Evolutionary conservation across 2,329 filamentous ascomycete genomes (phyloP), one percentile per base, ranked within the genome.

Genomic region (Diaporthe citriasiana): DNA sequence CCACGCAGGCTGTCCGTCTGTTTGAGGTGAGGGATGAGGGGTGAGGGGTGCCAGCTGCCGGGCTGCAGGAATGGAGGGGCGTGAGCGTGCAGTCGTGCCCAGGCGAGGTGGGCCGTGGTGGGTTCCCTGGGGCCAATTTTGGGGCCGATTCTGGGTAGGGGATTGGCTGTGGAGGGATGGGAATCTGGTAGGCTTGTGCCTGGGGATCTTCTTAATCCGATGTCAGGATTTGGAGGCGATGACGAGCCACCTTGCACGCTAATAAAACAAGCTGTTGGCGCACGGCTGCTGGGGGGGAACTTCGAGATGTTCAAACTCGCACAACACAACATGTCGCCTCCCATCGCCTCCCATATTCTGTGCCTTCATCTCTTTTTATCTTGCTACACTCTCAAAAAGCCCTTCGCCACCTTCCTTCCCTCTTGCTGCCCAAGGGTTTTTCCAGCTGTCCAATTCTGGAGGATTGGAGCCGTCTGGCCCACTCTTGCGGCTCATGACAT

Each of bases 11-110:
- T 38, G 56, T 30, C n/a, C 22, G 33, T 2, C 30, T n/a, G 35
- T 12, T 13, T 42, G 56, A 17, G 15, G 8, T 1, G 15, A 19
- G 15, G 15, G 17, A 35, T 1, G 42, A 13, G 25, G 15, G 38
- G 40, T 47, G 59, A 47, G 59, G 56, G 56, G 38, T 42, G 35
- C 35, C 35, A 60, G 56, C n/a, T 60, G 56, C 56, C 56, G 35
- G 42, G 56, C 56, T 60, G 56, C 38, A 60, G 56, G 35, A 60
- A 42, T 60, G 56, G 56, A 60, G 56, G 56, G 55, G 55, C 33
- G 33, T 40, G 55, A 40, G 19, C 33, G 33, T 59, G 53, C 27
- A n/a, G n/a, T n/a, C n/a, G n/a, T n/a, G n/a, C n/a, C n/a, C n/a
- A n/a, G n/a, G n/a, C 27, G 27, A 17, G 50, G 53, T 38, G 55